phyloP scores from a whole-genome alignment of 345 rosid species.

The Citrus maxima region DNA sequence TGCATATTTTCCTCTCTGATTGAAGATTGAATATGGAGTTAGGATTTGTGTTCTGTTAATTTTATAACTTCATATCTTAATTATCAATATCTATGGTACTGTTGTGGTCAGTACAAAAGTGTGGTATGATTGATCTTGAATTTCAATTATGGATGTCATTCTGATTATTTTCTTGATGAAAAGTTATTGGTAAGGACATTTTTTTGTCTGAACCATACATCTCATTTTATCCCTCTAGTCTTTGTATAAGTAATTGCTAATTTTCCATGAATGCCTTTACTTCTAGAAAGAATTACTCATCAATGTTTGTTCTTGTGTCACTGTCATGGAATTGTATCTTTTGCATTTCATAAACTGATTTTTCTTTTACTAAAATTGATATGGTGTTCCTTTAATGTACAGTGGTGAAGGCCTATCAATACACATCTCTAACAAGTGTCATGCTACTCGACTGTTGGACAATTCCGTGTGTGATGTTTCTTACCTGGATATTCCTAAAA shows the following conservation, averaged over 20 bases:
- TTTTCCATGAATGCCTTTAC: neutral
- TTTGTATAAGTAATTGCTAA: neutral
- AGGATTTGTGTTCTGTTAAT: neutral
- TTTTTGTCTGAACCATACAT: neutral
- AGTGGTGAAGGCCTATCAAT: slow-evolving; percentile 94
- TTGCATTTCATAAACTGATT: neutral
- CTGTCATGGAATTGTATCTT: neutral
- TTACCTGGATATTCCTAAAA: slow-evolving; percentile 71
- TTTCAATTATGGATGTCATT: neutral
- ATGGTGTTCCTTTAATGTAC: slow-evolving; percentile 20
- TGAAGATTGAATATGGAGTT: neutral
- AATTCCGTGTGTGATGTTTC: slow-evolving; percentile 81
- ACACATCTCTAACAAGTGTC: slow-evolving; percentile 83
- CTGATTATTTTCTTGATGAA: neutral
- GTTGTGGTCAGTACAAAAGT: neutral
- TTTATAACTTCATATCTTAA: neutral
- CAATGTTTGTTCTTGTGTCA: neutral
- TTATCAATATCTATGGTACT: neutral
- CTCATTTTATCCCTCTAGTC: neutral
- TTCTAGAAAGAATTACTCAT: neutral
- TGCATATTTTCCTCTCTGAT: neutral
- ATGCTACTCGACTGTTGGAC: slow-evolving; percentile 98
- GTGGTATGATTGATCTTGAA: neutral
- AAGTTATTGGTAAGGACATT: neutral
- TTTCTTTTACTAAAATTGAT: slow-evolving; percentile 7